Conservation (phyloP, 352 stramenopile genomes). For the Pythium vanterpoolii region DNA sequence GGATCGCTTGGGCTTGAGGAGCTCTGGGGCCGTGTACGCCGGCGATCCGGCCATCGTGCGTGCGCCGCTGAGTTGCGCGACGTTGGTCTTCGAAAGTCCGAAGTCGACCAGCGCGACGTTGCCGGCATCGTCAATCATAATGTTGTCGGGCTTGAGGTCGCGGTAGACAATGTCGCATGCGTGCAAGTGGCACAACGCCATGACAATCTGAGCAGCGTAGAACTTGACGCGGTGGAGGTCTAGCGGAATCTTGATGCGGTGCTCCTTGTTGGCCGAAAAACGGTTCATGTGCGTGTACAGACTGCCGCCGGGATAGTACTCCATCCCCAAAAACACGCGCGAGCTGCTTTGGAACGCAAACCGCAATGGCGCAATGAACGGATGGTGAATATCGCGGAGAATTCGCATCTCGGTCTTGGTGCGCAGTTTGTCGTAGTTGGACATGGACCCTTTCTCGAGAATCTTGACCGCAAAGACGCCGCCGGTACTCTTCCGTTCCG, state of each 20-base stretch:
- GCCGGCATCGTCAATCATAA: constrained; percentile 92
- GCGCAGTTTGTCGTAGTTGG: constrained; percentile 90
- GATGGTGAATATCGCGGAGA: constrained; percentile 88
- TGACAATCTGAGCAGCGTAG: constrained; percentile 91
- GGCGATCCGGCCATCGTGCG: constrained; percentile 83
- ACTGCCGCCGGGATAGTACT: constrained; percentile 82
- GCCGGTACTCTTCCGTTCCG: constrained; percentile 79
- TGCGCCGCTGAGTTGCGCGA: constrained; percentile 80
- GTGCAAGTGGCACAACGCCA: constrained; percentile 90
- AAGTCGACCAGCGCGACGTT: constrained; percentile 96
- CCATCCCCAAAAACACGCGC: constrained; percentile 81
- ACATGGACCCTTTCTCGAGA: constrained; percentile 90
- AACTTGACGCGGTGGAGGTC: constrained; percentile 82
- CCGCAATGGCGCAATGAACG: constrained; percentile 90
- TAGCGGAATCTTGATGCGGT: constrained; percentile 83
- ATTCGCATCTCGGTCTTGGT: constrained; percentile 92
- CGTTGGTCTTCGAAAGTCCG: constrained; percentile 91
- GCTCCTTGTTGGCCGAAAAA: constrained; percentile 89
- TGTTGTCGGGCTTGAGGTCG: constrained; percentile 96
- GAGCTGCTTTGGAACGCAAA: constrained; percentile 86
- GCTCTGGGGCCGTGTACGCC: constrained; percentile 76
- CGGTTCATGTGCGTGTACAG: constrained; percentile 92
- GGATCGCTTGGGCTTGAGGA: constrained; percentile 81
- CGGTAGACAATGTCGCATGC: constrained; percentile 94
- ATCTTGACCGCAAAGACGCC: constrained; percentile 93